Base-by-base conservation (phyloP, 257 asterid species). In the Fraxinus anomala region DNA sequence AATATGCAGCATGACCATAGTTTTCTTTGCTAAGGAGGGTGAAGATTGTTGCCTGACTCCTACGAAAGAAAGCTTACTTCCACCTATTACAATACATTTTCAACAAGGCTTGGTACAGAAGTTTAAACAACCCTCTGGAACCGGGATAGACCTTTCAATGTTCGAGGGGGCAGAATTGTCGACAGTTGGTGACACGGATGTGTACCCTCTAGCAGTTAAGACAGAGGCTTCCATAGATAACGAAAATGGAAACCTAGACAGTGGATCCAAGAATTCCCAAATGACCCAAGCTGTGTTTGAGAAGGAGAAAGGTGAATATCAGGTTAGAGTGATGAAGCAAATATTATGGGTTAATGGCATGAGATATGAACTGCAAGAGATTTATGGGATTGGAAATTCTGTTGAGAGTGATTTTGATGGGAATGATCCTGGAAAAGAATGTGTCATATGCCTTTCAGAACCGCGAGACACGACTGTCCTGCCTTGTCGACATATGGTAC, bases 401-500 rank as follows among this genome's bases (percentile, higher is more conserved):
- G 87, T 82, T 39, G 97, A 91, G 63, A 87, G 87, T 40, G 96
- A 94, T 75, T 82, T 84, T 6, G 97, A 94, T 67, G 95, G 83
- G 33, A 90, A 85, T 63, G 96, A 94, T 75, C 88, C 92, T 1
- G 97, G 98, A 76, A 92, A 94, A 81, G 97, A 92, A 85, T 94
- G 98, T 49, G 98, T 91, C 40, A 86, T 94, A 10, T 94, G 98
- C 84, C 98, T 92, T 66, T 88, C 96, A 12, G 98, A 92, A 84
- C 95, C 97, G 23, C 89, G 90, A 56, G 97, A 94, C 85, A 94
- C 97, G 23, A 90, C 98, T 24, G 95, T 92, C 68, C 97, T 94
- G 76, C 98, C 97, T 11, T 94, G 98, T 78, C 89, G 98, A 68
- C 98, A 94, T 83, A 91, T 92, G 97, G 97, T 94, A 91, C 31